A percentile compares a stretch with the other conserved stretches of the same genome.
Conservation (phyloP, 129 eudicot species). For the Kitagawia praeruptora region DNA sequence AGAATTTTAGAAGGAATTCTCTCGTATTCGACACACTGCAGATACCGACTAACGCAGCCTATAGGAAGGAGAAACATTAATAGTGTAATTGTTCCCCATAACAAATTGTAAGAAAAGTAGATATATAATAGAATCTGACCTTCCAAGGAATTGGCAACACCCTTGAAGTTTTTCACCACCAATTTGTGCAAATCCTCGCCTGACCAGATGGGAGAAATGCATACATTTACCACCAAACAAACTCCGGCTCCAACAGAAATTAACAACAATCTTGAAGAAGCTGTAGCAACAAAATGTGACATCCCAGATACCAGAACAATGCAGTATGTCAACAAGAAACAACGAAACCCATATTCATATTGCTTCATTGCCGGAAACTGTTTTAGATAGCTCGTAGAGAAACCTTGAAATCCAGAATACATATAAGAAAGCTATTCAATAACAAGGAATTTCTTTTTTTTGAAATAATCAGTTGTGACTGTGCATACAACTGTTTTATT, state of each 20-base stretch:
- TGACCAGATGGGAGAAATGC: conserved; percentile 77
- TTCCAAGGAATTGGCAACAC: conserved; percentile 82
- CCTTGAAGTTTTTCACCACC: conserved; percentile 74
- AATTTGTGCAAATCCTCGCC: conserved; percentile 86
- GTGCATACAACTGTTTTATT: too few relatives aligned
- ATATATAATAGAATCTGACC: conserved; percentile 27
- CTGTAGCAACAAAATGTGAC: conserved; percentile 47
- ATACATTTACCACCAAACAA: conserved; percentile 60
- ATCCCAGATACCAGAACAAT: conserved; percentile 69
- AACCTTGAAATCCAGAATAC: conserved; percentile 30
- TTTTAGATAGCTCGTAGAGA: conserved; percentile 53
- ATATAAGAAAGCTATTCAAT: neutral
- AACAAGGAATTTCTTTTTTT: neutral
- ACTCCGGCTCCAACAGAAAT: conserved; percentile 59
- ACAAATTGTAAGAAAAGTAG: neutral
- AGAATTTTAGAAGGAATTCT: conserved; percentile 86
- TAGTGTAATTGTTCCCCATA: neutral
- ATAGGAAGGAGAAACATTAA: neutral
- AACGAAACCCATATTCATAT: conserved; percentile 76
- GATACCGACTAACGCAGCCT: conserved; percentile 64
- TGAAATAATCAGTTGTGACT: neutral
- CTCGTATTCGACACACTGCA: conserved; percentile 53
- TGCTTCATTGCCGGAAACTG: conserved; percentile 62
- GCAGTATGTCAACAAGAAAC: conserved; percentile 66
- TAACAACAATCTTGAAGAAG: conserved; percentile 58